Percentiles rank a stretch among this genome's conserved stretches.
Evolutionary conservation across 768 basidiomycete genomes (phyloP).

Genomic region (Lactifluus rugatus): DNA sequence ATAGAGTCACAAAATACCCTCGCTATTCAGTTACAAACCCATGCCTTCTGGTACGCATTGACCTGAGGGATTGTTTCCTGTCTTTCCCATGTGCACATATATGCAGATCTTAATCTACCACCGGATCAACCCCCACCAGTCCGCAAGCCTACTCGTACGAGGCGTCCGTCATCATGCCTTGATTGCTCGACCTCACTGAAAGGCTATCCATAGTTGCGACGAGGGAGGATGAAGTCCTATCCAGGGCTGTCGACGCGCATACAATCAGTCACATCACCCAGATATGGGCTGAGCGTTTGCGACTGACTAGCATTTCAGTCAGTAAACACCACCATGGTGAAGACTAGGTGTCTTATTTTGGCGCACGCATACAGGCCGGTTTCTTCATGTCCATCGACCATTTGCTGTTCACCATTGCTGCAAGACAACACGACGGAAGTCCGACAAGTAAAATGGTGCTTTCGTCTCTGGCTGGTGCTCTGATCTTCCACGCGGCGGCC

Average conservation of each 20-base stretch:
- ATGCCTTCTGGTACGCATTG: slow-evolving; percentile 1
- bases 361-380: slow-evolving; percentile 1
- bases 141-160: not conserved
- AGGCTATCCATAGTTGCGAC: not conserved
- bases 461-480: slow-evolving; percentile 15
- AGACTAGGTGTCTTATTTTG: not conserved
- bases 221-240: not conserved
- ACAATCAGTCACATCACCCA: slow-evolving; percentile 4
- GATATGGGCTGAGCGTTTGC: slow-evolving; percentile 16
- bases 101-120: not conserved
- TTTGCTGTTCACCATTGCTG: not conserved
- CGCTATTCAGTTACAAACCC: not conserved
- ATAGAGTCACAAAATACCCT: not conserved
- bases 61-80: not conserved
- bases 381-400: slow-evolving; percentile 19
- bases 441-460: not conserved
- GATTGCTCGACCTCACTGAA: not conserved
- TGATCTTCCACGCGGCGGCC: slow-evolving; percentile 17
- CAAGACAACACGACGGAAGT: not conserved
- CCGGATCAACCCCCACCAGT: not conserved
- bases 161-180: not conserved
- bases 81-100: not conserved
- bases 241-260: not conserved
- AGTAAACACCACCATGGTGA: not conserved
- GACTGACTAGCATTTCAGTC: slow-evolving; percentile 11